These are phyloP conservation scores for Tuctoria greenei DNA, from an alignment of 176 grass and related monocot genomes.

Conservation along the genomic window DNA sequence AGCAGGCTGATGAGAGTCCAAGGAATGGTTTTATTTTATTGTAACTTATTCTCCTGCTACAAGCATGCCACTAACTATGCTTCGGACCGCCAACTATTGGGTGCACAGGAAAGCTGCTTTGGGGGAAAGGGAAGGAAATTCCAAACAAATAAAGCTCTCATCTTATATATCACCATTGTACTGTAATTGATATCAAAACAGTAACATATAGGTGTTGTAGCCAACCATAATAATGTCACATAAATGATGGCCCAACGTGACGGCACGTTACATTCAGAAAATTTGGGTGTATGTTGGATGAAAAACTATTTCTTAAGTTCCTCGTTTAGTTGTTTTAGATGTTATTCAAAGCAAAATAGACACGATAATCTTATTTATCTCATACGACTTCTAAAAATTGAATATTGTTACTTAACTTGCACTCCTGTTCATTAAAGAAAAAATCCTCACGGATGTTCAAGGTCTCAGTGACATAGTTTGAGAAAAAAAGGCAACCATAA, in stretches of 20 bases:
- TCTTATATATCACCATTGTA: conserved; percentile 14
- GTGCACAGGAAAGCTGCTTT: conserved; percentile 26
- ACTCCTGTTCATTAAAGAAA: background rate
- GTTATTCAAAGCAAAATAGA: background rate
- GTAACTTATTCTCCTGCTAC: conserved; percentile 18
- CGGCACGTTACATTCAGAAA: background rate
- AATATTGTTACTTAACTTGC: background rate
- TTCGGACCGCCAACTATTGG: conserved; percentile 22
- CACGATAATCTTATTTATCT: background rate
- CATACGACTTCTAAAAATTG: background rate
- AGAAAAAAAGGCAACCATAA: background rate
- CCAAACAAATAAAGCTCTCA: conserved; percentile 19
- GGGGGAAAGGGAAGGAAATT: background rate
- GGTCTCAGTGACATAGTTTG: background rate
- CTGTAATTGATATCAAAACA: background rate
- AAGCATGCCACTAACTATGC: conserved; percentile 27
- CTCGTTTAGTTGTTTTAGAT: background rate
- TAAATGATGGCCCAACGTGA: background rate
- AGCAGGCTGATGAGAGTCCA: conserved; percentile 19
- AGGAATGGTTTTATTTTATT: conserved; percentile 33
- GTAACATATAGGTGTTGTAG: background rate
- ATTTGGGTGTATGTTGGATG: background rate
- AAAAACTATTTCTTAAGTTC: background rate
- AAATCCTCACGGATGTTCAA: background rate
- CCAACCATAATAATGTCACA: background rate